Percentiles rank a stretch among this genome's conserved stretches.
Evolutionary conservation across 2,329 filamentous ascomycete genomes (phyloP).

Genomic region (Zymoseptoria brevis): DNA sequence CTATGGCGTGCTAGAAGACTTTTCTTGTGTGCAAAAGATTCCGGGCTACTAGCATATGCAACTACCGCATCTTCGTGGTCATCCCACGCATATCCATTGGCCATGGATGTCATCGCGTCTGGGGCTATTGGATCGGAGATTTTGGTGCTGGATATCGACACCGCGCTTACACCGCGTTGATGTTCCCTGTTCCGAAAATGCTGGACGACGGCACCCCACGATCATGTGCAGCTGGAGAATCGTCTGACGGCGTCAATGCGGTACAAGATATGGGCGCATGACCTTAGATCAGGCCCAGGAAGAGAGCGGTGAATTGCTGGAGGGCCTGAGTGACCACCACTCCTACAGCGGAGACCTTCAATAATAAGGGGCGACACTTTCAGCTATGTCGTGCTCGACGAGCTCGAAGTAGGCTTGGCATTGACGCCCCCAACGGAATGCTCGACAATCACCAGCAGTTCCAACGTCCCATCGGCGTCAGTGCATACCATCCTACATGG

Average conservation of each 20-base stretch:
- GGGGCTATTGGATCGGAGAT: neutral
- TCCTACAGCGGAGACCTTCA: neutral
- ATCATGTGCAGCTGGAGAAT: neutral
- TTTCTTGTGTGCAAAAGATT: neutral
- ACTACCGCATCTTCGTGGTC: neutral
- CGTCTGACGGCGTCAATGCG: neutral
- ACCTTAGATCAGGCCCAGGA: neutral
- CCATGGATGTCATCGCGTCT: neutral
- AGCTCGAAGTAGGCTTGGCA: neutral
- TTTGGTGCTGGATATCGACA: neutral
- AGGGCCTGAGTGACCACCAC: neutral
- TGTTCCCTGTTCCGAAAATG: neutral
- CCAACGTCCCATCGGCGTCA: neutral
- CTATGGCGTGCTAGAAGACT: neutral
- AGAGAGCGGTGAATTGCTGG: neutral
- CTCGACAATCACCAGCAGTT: neutral
- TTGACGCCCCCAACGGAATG: neutral
- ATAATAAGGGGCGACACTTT: neutral
- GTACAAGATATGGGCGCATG: neutral
- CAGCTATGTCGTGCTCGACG: neutral
- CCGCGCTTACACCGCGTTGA: neutral
- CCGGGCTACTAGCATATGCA: neutral
- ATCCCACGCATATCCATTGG: neutral
- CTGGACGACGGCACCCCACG: neutral
- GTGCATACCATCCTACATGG: neutral